These are phyloP conservation scores for Blastobotrys parvus DNA, from an alignment of 805 yeast species.

Conservation along the genomic window DNA sequence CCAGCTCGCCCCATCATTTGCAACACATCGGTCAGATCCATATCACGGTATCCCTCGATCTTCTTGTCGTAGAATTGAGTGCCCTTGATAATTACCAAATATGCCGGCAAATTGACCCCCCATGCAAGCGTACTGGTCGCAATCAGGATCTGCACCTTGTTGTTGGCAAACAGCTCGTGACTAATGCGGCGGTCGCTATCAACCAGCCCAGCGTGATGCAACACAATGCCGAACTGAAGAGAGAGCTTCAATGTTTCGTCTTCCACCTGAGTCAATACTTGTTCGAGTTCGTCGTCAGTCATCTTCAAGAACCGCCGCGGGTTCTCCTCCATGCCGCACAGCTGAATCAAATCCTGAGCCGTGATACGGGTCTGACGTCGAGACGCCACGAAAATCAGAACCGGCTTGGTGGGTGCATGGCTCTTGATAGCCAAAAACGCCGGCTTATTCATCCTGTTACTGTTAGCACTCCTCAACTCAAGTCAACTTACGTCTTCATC, in stretches of 20 bases:
- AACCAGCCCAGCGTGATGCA: constrained; percentile 77
- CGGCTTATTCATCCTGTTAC: constrained; percentile 63
- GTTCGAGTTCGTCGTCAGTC: constrained; percentile 54
- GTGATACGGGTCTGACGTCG: constrained; percentile 77
- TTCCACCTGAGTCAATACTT: constrained; percentile 46
- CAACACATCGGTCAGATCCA: constrained; percentile 74
- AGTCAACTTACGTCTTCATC: constrained; percentile 48
- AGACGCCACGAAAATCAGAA: constrained; percentile 75
- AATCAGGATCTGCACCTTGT: constrained; percentile 60
- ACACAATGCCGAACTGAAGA: constrained; percentile 70
- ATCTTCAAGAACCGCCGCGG: constrained; percentile 63
- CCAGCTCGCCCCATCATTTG: constrained; percentile 88
- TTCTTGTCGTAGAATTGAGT: constrained; percentile 54
- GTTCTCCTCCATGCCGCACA: constrained; percentile 71
- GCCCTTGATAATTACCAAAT: constrained; percentile 69
- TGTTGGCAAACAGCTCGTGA: constrained; percentile 61
- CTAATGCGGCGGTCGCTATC: constrained; percentile 64
- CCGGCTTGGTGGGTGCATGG: constrained; percentile 82
- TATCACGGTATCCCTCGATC: constrained; percentile 61
- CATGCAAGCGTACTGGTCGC: constrained; percentile 83
- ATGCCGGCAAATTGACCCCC: constrained; percentile 82
- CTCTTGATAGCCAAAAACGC: constrained; percentile 88
- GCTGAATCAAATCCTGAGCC: constrained; percentile 66
- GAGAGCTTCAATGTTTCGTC: constrained; percentile 76
- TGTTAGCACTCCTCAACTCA: neutral